These are phyloP conservation scores for Cyamopsis tetragonoloba DNA, from an alignment of 306 rosid species.

Conservation along the genomic window DNA sequence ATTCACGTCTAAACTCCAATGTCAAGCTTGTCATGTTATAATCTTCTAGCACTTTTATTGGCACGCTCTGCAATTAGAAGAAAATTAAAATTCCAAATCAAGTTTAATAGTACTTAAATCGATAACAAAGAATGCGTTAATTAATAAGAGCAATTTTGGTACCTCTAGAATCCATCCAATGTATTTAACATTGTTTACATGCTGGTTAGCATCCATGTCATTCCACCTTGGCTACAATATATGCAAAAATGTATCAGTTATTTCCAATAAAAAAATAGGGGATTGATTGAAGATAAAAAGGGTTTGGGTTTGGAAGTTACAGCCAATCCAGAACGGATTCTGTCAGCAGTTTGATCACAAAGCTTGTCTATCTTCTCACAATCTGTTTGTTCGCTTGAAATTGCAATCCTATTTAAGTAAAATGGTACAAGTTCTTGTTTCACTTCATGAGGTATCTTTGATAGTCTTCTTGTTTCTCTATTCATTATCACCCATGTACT, in stretches of 20 bases:
- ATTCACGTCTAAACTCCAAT: conserved; percentile 80
- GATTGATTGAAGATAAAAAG: background rate
- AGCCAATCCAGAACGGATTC: conserved; percentile 71
- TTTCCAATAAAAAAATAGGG: background rate
- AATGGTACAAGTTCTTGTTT: conserved; percentile 69
- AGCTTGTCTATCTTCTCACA: conserved; percentile 69
- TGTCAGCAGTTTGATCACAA: conserved; percentile 59
- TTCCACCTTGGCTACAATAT: conserved; percentile 84
- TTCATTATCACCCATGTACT: conserved; percentile 97
- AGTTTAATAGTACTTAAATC: too few species aligned
- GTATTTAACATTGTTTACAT: conserved; percentile 91
- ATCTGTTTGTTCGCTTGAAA: conserved; percentile 48
- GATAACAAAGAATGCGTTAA: too few species aligned
- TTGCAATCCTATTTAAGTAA: conserved; percentile 55
- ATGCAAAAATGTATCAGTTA: too few species aligned
- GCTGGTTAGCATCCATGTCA: conserved; percentile 97
- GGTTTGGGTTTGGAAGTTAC: conserved; percentile 38
- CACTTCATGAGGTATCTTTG: conserved; percentile 78
- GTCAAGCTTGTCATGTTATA: conserved; percentile 69
- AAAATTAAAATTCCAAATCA: background rate
- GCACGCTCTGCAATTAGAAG: conserved; percentile 72
- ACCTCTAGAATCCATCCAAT: conserved; percentile 99
- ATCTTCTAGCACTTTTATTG: conserved; percentile 57
- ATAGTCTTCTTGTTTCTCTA: conserved; percentile 79
- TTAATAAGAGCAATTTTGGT: too few species aligned